Evolutionary conservation across 2,329 filamentous ascomycete genomes (phyloP), one percentile per base, ranked within the genome.

Genomic region (Bipolaris victoriae): DNA sequence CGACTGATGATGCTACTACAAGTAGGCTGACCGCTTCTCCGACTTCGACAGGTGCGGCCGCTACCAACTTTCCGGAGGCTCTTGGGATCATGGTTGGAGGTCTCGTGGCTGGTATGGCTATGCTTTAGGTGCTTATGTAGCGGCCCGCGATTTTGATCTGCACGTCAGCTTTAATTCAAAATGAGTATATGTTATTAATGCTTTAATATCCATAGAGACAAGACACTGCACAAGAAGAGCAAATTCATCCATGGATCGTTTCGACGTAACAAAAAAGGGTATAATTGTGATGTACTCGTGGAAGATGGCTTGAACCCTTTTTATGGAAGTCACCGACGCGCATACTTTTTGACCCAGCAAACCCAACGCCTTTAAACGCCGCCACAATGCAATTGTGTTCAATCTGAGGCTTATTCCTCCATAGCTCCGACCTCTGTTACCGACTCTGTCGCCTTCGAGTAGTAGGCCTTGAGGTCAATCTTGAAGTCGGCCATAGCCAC

Each of bases 401-500:
- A 46, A 16, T 11, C 39, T 39, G 22, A 36, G 18, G 18, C 35
- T 49, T 77, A 80, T 61, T 80, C 77, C 56, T 81, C 78, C 75
- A 78, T 80, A 7, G 77, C 77, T 18, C 74, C 76, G 1, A 87
- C 78, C 69, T 88, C 84, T 5, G 83, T 89, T 1, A 76, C 70
- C 16, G 63, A 58, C 62, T 76, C 73, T 3, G 55, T 69, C 26
- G 69, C 65, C 18, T 62, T 63, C 13, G 70, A 67, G 60, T 76
- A 76, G 57, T 84, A 89, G 73, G 92, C 93, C 76, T 90, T 80
- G 64, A 96, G 80, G 70, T 87, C 84, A 57, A 99, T 88, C 76
- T 84, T 88, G 81, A 99, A 99, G 80, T 98, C 92, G 57, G 92
- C 91, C 79, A 95, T 86, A 62, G 90, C 91, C 55, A 97, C 86